phyloP scores from a whole-genome alignment of 2,329 filamentous ascomycete genomes.

The Cladobotryum mycophilum region DNA sequence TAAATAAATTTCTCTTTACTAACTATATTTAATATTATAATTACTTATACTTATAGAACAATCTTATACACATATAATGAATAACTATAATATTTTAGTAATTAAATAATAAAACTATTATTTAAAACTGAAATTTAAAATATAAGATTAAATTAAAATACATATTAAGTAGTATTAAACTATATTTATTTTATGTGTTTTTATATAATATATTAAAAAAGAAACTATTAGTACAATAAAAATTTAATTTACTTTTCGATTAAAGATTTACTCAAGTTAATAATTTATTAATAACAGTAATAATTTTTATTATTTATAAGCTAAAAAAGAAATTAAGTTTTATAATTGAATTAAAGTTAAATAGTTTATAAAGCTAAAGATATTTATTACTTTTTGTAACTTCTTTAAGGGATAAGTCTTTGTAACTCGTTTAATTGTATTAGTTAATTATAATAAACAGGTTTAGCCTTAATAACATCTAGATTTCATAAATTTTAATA shows the following conservation, averaged over 20 bases:
- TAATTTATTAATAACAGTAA: background rate
- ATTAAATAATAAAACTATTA: background rate
- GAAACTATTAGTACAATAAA: too few species aligned
- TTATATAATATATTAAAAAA: too few species aligned
- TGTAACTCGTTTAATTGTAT: too few species aligned
- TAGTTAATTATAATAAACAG: too few species aligned
- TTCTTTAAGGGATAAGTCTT: too few species aligned
- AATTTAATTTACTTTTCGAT: too few species aligned
- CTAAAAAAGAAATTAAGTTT: conserved; percentile 7
- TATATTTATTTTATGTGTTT: too few species aligned
- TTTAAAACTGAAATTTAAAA: background rate
- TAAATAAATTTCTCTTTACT: background rate
- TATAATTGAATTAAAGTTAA: conserved; percentile 2
- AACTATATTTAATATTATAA: too few species aligned
- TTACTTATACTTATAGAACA: background rate
- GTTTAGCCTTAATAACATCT: too few species aligned
- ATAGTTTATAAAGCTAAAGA: too few species aligned
- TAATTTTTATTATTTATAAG: conserved; percentile 5
- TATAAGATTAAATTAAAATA: background rate
- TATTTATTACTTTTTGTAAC: too few species aligned
- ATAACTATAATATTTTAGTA: background rate
- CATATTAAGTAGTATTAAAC: background rate
- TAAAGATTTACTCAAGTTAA: background rate
- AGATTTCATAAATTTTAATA: too few species aligned
- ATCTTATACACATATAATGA: background rate